Conservation (phyloP, 2,329 filamentous ascomycete genomes). For the Stromatinia cepivora region DNA sequence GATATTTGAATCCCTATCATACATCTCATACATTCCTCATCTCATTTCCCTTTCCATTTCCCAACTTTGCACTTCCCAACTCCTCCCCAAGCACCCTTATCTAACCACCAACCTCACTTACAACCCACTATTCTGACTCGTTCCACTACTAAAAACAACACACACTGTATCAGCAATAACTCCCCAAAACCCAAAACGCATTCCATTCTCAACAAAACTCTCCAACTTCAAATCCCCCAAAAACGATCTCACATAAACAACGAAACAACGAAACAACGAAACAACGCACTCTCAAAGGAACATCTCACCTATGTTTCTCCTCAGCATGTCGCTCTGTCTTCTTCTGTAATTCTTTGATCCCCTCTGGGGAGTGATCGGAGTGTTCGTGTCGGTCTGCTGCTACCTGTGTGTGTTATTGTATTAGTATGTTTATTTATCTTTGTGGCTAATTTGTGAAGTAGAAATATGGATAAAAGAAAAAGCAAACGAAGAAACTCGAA, state of each 20-base stretch:
- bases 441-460: background rate
- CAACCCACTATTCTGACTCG: conserved; percentile 35
- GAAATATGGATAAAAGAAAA: background rate
- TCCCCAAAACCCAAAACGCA: no score
- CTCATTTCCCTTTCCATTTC: background rate
- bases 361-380: conserved; percentile 23
- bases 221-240: background rate
- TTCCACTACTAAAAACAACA: conserved; percentile 31
- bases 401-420: conserved; percentile 26
- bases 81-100: background rate
- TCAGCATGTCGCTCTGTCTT: conserved; percentile 46
- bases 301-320: conserved; percentile 39
- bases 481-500: background rate
- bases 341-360: conserved; percentile 60
- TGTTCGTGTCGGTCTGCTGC: conserved; percentile 32
- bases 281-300: background rate
- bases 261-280: no score
- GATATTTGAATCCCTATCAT: conserved; percentile 2
- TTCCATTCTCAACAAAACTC: no score
- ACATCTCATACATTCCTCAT: background rate
- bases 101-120: conserved; percentile 14
- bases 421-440: background rate
- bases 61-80: no score
- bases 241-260: conserved; percentile 8
- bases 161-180: conserved; percentile 24